Conservation (phyloP, 371 early-diverging fungal species). For the Zychaea mexicana region DNA sequence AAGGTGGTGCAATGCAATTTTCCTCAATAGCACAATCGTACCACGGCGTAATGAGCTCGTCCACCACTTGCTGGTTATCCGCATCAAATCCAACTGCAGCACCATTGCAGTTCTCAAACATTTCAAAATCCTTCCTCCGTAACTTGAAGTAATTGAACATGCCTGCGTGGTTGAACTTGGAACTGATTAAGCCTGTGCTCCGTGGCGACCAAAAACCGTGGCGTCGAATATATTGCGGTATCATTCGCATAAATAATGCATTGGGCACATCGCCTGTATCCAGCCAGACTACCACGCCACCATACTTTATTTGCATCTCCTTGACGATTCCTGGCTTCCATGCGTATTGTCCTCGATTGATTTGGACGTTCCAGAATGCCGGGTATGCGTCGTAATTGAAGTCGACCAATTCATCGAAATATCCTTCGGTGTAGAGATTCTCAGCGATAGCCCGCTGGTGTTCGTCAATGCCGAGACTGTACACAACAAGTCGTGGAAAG, state of each 20-base stretch:
- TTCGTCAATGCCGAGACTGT: constrained; percentile 43
- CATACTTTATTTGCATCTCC: constrained; percentile 46
- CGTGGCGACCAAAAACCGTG: constrained; percentile 52
- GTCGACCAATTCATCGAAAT: constrained; percentile 36
- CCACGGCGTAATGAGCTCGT: constrained; percentile 48
- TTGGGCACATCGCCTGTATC: constrained; percentile 52
- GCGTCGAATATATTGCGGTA: constrained; percentile 31
- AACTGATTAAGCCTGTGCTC: constrained; percentile 38
- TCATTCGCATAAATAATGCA: constrained; percentile 37
- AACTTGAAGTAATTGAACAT: constrained; percentile 37
- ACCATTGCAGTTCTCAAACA: constrained; percentile 49
- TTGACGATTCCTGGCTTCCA: constrained; percentile 63
- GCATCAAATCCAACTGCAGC: constrained; percentile 53
- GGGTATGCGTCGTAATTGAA: constrained; percentile 53
- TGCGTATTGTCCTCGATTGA: constrained; percentile 55
- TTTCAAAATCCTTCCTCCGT: constrained; percentile 32
- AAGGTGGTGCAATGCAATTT: constrained; percentile 53
- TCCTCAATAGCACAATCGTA: constrained; percentile 37
- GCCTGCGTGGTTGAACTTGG: constrained; percentile 49
- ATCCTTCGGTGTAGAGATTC: constrained; percentile 30
- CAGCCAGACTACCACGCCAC: constrained; percentile 55
- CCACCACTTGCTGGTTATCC: constrained; percentile 26
- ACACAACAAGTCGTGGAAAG: constrained; percentile 47
- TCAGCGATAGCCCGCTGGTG: constrained; percentile 31
- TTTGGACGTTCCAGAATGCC: constrained; percentile 49